A percentile compares a stretch with the other conserved stretches of the same genome.
These are phyloP conservation scores for Lasiosphaeria ovina DNA, from an alignment of 495 filamentous ascomycete genomes.

Conservation along the genomic window DNA sequence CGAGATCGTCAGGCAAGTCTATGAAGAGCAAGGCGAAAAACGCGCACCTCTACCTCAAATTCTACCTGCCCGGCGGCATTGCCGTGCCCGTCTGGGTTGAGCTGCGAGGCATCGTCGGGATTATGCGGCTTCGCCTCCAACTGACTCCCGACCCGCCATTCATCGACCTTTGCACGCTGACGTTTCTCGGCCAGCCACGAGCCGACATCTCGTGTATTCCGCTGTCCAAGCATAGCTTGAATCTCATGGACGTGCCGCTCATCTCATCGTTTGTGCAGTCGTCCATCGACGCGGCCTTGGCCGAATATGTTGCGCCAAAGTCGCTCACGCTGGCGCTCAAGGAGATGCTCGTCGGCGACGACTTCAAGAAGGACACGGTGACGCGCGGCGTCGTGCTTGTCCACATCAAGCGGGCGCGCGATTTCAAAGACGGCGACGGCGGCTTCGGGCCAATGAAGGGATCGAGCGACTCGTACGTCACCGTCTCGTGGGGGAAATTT, in stretches of 20 bases:
- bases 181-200: slow-evolving; percentile 73
- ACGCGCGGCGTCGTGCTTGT: slow-evolving; percentile 64
- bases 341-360: slow-evolving; percentile 71
- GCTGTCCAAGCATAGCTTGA: slow-evolving; percentile 61
- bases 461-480: slow-evolving; percentile 66
- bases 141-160: slow-evolving; percentile 71
- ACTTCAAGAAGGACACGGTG: slow-evolving; percentile 70
- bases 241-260: slow-evolving; percentile 69
- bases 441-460: slow-evolving; percentile 55
- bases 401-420: slow-evolving; percentile 58
- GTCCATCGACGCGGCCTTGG: slow-evolving; percentile 66
- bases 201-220: slow-evolving; percentile 68
- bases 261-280: slow-evolving; percentile 72
- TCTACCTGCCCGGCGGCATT: slow-evolving; percentile 61
- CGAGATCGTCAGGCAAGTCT: slow-evolving; percentile 52
- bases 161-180: slow-evolving; percentile 65
- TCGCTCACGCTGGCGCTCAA: slow-evolving; percentile 68
- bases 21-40: slow-evolving; percentile 62
- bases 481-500: slow-evolving; percentile 72
- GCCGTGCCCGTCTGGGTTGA: slow-evolving; percentile 71
- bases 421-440: slow-evolving; percentile 66
- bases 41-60: slow-evolving; percentile 65
- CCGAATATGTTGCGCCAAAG: slow-evolving; percentile 72
- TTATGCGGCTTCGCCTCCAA: slow-evolving; percentile 63
- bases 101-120: slow-evolving; percentile 62